A percentile compares a stretch with the other conserved stretches of the same genome.
These are phyloP conservation scores for Eucommia ulmoides DNA, from an alignment of 257 asterid genomes.

Conservation along the genomic window DNA sequence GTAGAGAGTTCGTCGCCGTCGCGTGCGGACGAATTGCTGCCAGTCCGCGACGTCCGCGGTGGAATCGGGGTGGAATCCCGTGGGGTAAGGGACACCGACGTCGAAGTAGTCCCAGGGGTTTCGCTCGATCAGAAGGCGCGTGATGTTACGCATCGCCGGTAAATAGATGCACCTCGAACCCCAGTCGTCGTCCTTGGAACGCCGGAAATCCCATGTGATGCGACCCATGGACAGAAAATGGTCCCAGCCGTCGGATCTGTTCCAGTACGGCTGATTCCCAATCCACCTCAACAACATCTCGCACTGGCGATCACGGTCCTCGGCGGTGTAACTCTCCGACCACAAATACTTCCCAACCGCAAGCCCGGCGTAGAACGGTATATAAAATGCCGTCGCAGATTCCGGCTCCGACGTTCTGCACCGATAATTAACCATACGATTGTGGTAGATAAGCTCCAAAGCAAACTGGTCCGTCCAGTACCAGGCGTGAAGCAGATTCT, in stretches of 20 bases:
- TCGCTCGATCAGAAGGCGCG: slow-evolving; percentile 52
- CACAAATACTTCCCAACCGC: slow-evolving; percentile 49
- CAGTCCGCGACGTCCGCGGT: slow-evolving; percentile 26
- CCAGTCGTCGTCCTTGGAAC: slow-evolving; percentile 39
- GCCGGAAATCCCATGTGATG: slow-evolving; percentile 79
- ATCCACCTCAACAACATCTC: slow-evolving; percentile 46
- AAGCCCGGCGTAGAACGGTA: slow-evolving; percentile 68
- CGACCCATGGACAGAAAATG: slow-evolving; percentile 64
- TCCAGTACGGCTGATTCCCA: slow-evolving; percentile 28
- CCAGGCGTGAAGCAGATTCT: slow-evolving; percentile 33
- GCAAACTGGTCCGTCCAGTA: slow-evolving; percentile 73
- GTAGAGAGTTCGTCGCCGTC: slow-evolving; percentile 27
- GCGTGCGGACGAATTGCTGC: slow-evolving; percentile 46
- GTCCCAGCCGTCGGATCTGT: slow-evolving; percentile 47
- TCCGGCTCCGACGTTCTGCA: slow-evolving; percentile 46
- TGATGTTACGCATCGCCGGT: slow-evolving; percentile 53
- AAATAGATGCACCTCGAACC: slow-evolving; percentile 59
- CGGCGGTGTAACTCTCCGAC: slow-evolving; percentile 19
- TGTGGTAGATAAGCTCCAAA: slow-evolving; percentile 45
- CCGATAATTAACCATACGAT: slow-evolving; percentile 37
- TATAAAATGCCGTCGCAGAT: slow-evolving; percentile 53
- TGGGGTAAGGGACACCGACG: slow-evolving; percentile 73
- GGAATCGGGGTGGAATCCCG: slow-evolving; percentile 71
- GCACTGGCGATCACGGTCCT: slow-evolving; percentile 59
- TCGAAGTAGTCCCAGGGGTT: slow-evolving; percentile 73